Conservation (phyloP, 768 basidiomycete genomes). For the Boletus tylopilopsis region DNA sequence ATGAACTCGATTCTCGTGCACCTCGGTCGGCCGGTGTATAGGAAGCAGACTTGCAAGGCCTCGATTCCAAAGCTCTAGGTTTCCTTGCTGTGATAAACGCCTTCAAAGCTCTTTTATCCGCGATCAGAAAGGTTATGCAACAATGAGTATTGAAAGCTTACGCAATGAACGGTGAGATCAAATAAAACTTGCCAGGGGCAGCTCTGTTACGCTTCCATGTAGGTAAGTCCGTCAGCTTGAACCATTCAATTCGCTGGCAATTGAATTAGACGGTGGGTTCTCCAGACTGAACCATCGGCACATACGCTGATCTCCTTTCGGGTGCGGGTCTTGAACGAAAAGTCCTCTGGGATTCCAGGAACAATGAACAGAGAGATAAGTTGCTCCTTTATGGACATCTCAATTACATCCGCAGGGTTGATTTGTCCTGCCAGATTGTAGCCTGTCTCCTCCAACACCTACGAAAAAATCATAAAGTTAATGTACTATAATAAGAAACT, state of each 20-base stretch:
- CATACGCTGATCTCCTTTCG: slow-evolving; percentile 97
- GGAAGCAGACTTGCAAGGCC: slow-evolving; percentile 34
- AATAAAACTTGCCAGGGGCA: slow-evolving; percentile 79
- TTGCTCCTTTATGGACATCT: slow-evolving; percentile 87
- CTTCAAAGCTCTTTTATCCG: slow-evolving; percentile 40
- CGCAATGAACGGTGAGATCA: slow-evolving; percentile 93
- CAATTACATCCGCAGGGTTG: slow-evolving; percentile 65
- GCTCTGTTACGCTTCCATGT: slow-evolving; percentile 84
- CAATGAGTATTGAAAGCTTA: slow-evolving; percentile 34
- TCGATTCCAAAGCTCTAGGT: slow-evolving; percentile 40
- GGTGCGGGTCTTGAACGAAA: slow-evolving; percentile 87
- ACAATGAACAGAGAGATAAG: slow-evolving; percentile 89
- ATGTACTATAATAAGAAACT: background rate
- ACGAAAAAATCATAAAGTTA: slow-evolving; percentile 13
- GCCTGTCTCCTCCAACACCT: slow-evolving; percentile 98
- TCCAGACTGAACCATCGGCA: slow-evolving; percentile 6
- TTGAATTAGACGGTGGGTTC: slow-evolving; percentile 7
- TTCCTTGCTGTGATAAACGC: slow-evolving; percentile 63
- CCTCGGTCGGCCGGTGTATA: slow-evolving; percentile 29
- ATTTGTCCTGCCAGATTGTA: slow-evolving; percentile 78
- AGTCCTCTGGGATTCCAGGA: slow-evolving; percentile 82
- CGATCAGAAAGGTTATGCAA: slow-evolving; percentile 3
- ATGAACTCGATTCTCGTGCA: slow-evolving; percentile 64
- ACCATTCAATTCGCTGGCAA: slow-evolving; percentile 93
- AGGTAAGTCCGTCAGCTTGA: slow-evolving; percentile 81